A percentile compares a stretch with the other conserved stretches of the same genome.
Evolutionary conservation across 1,284 basidiomycete genomes (phyloP).

Genomic region (Sutorius eximius): DNA sequence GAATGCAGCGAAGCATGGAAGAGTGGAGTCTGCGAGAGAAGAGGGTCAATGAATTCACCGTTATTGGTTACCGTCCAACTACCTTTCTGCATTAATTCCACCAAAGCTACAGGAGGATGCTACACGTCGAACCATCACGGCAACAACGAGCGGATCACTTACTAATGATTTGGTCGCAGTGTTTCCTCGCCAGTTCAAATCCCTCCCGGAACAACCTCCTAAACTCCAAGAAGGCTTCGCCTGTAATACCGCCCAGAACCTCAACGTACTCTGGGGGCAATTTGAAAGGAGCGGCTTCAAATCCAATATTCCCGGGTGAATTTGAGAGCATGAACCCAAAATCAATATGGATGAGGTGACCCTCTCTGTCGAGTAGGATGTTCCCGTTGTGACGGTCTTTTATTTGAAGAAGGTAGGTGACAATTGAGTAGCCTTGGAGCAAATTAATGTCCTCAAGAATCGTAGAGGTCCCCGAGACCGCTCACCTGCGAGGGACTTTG

Average conservation of each 20-base stretch:
- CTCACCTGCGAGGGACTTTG: slow-evolving; percentile 87
- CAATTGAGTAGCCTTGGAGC: slow-evolving; percentile 81
- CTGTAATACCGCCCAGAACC: slow-evolving; percentile 87
- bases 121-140: slow-evolving; percentile 7
- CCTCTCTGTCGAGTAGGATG: slow-evolving; percentile 93
- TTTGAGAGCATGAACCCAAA: slow-evolving; percentile 99
- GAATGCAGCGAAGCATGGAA: slow-evolving; percentile 90
- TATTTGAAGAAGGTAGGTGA: slow-evolving; percentile 95
- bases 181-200: slow-evolving; percentile 92
- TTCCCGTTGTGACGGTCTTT: slow-evolving; percentile 99
- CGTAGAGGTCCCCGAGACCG: neutral
- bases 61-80: slow-evolving; percentile 11
- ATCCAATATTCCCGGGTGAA: slow-evolving; percentile 96
- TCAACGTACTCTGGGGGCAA: slow-evolving; percentile 94
- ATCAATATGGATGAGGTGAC: slow-evolving; percentile 94
- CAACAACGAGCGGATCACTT: slow-evolving; percentile 35
- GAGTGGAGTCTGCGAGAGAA: slow-evolving; percentile 70
- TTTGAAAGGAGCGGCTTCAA: slow-evolving; percentile 99
- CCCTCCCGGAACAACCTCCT: slow-evolving; percentile 87
- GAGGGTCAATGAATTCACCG: slow-evolving; percentile 5
- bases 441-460: neutral
- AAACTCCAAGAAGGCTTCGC: slow-evolving; percentile 83
- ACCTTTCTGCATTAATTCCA: slow-evolving; percentile 97
- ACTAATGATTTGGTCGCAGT: slow-evolving; percentile 97
- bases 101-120: slow-evolving; percentile 60